Evolutionary conservation across 345 rosid species (phyloP).

Genomic region (Linum lewisii): DNA sequence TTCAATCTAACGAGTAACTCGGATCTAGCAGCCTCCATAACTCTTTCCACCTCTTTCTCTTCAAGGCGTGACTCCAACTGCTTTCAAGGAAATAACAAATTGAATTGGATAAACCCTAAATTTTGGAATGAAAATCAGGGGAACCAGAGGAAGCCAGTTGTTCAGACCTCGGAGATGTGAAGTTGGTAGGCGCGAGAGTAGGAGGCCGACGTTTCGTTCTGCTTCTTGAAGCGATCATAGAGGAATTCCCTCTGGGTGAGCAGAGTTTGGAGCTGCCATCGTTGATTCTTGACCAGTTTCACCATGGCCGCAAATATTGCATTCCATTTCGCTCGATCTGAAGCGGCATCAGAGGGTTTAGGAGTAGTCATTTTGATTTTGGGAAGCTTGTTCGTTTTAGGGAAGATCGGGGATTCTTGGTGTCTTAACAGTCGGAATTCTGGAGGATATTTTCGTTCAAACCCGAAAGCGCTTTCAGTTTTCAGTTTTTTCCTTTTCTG

Average conservation of each 20-base stretch:
- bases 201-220: conserved; percentile 35
- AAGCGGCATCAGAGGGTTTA: conserved; percentile 16
- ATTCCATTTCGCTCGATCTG: conserved; percentile 51
- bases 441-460: too few relatives aligned
- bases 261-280: conserved; percentile 53
- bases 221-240: conserved; percentile 39
- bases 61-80: conserved; percentile 37
- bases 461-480: too few relatives aligned
- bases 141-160: conserved; percentile 3
- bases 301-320: conserved; percentile 39
- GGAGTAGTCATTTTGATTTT: conserved; percentile 21
- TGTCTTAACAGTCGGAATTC: too few relatives aligned
- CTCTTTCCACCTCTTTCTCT: conserved; percentile 34
- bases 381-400: too few relatives aligned
- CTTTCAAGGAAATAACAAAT: conserved; percentile 8
- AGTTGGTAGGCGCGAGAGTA: conserved; percentile 40
- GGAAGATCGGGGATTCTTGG: too few relatives aligned
- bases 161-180: conserved; percentile 40
- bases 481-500: too few relatives aligned
- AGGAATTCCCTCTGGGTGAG: conserved; percentile 46
- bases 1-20: conserved; percentile 48
- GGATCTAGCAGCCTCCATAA: conserved; percentile 39
- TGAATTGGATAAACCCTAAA: conserved; percentile 25
- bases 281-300: conserved; percentile 42
- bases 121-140: conserved; percentile 6